Evolutionary conservation across 2,329 filamentous ascomycete species (phyloP), one percentile per base, ranked within the genome.

Genomic region (Fusarium pseudonygamai): DNA sequence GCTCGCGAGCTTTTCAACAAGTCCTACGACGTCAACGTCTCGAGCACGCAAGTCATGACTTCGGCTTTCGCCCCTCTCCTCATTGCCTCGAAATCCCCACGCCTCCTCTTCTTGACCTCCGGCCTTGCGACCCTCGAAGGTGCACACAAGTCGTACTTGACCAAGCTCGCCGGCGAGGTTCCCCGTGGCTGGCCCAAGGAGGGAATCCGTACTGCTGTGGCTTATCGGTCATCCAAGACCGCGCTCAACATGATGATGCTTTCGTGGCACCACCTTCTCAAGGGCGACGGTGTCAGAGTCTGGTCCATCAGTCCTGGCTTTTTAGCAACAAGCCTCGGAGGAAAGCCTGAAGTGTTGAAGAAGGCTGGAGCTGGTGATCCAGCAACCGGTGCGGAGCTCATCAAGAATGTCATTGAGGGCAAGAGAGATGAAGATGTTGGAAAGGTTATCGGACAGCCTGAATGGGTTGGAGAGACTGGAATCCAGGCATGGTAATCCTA

Each of bases 21-120:
- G 55, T 77, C 85, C 12, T 89, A 83, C 77, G 81, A 88, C 50
- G 79, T 87, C 71, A 90, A 90, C 73, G 84, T 87, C 12, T 78
- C 86, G 0, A 84, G 87, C 16, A 83, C 85, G 0, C 80, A 85
- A 28, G 80, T 84, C 40, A 70, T 85, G 16, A 86, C 85, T 0
- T 72, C 79, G 8, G 78, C 78, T 0, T 82, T 85, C 64, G 66
- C 79, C 16, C 86, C 87, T 2, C 78, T 89, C 1, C 82, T 89
- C 0, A 78, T 88, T 16, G 67, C 61, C 18, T 75, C 83, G 1
- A 56, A 79, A 0, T 82, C 84, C 18, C 85, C 87, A 0, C 82
- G 87, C 7, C 73, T 89, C 57, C 64, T 88, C 46, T 89, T 89
- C 78, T 75, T 89, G 50, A 85, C 85, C 11, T 80, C 78, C 3